A percentile compares a stretch with the other conserved stretches of the same genome.
These are phyloP conservation scores for Eragrostis nindensis DNA, from an alignment of 176 grass and related monocot species.

Conservation along the genomic window DNA sequence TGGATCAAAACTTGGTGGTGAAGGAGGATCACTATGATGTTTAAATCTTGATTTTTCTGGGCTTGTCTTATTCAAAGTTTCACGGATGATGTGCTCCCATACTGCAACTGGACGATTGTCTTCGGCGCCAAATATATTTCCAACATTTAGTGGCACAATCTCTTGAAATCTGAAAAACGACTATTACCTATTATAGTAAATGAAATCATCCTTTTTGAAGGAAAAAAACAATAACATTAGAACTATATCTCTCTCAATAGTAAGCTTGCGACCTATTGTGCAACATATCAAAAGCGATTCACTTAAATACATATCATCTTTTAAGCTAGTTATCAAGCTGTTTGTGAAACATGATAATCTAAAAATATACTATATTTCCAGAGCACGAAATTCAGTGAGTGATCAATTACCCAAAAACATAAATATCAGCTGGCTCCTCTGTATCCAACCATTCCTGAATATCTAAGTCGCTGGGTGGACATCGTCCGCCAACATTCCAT, in stretches of 20 bases:
- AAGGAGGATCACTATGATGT: constrained; percentile 64
- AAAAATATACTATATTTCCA: constrained; percentile 6
- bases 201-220: constrained; percentile 1
- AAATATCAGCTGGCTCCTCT: constrained; percentile 78
- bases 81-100: constrained; percentile 82
- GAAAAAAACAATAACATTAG: constrained; percentile 23
- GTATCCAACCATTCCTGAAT: constrained; percentile 68
- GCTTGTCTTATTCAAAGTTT: constrained; percentile 67
- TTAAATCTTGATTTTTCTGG: constrained; percentile 55
- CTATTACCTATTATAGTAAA: constrained; percentile 38
- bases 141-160: constrained; percentile 81
- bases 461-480: constrained; percentile 61
- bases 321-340: constrained; percentile 4
- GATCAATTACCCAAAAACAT: constrained; percentile 73
- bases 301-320: not conserved
- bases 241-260: not conserved
- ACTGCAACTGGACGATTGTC: constrained; percentile 60
- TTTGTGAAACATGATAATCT: not conserved
- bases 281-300: not conserved
- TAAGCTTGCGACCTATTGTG: not conserved
- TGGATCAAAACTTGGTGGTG: constrained; percentile 63
- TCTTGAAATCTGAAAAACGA: constrained; percentile 80
- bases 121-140: constrained; percentile 79
- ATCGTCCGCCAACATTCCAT: constrained; percentile 85
- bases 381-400: not conserved